Evolutionary conservation across 192 early-diverging fungal species (phyloP).

Genomic region (Umbelopsis sp.): DNA sequence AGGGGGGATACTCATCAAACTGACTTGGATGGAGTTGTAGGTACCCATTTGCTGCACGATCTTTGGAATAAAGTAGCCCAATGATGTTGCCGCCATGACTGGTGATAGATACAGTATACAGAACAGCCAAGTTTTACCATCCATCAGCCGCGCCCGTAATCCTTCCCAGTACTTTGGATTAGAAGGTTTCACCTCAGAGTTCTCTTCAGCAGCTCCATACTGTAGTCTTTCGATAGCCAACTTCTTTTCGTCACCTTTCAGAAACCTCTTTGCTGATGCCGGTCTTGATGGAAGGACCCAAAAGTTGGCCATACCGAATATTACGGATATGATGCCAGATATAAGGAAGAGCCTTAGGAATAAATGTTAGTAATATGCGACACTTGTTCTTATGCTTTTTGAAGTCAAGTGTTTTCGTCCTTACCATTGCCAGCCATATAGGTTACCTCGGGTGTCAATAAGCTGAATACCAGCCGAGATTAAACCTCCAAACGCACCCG

Average conservation of each 20-base stretch:
- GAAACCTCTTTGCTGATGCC: slow-evolving; percentile 21
- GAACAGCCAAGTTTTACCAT: slow-evolving; percentile 38
- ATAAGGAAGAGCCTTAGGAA: slow-evolving; percentile 27
- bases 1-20: slow-evolving; percentile 39
- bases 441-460: slow-evolving; percentile 26
- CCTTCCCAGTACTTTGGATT: not conserved
- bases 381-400: too few species aligned
- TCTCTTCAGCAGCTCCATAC: too few species aligned
- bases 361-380: not conserved
- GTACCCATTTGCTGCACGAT: slow-evolving; percentile 35
- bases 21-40: slow-evolving; percentile 36
- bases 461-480: slow-evolving; percentile 35
- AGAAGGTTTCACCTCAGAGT: not conserved
- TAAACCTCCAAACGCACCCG: slow-evolving; percentile 39
- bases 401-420: not conserved
- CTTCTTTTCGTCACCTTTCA: slow-evolving; percentile 29
- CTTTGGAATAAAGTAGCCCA: slow-evolving; percentile 40
- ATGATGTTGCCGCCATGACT: slow-evolving; percentile 38
- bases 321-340: slow-evolving; percentile 23
- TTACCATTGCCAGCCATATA: slow-evolving; percentile 38
- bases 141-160: slow-evolving; percentile 11
- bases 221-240: slow-evolving; percentile 8
- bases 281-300: slow-evolving; percentile 34
- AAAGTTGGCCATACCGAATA: slow-evolving; percentile 32
- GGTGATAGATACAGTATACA: slow-evolving; percentile 36